Percentiles rank a stretch among this genome's conserved stretches.
phyloP scores from a whole-genome alignment of 164 flowering plant genomes.

The Annona squamosa region DNA sequence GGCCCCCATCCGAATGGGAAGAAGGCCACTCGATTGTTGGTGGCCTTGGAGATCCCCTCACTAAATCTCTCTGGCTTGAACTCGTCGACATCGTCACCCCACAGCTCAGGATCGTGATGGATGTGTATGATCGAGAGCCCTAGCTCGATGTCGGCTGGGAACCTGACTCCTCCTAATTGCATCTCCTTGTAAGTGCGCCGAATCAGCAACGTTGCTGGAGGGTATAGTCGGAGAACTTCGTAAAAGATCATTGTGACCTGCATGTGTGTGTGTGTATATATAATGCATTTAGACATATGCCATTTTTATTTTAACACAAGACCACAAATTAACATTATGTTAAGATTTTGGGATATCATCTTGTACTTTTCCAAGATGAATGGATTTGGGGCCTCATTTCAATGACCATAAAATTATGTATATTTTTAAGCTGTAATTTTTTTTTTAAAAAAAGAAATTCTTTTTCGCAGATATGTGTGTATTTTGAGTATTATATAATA shows the following conservation, averaged over 20 bases:
- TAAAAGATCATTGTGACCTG: slow-evolving; percentile 9
- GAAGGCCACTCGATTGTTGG: slow-evolving; percentile 4
- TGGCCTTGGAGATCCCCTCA: not conserved
- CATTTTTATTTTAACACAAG: not conserved
- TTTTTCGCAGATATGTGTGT: not conserved
- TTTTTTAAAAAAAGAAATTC: not conserved
- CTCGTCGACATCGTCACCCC: slow-evolving; percentile 7
- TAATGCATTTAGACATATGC: not conserved
- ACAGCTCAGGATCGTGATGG: slow-evolving; percentile 7
- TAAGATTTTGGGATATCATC: not conserved
- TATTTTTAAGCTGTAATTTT: not conserved
- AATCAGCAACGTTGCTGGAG: not conserved
- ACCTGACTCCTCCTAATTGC: not conserved
- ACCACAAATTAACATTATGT: not conserved
- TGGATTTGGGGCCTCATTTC: not conserved
- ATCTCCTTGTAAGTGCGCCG: not conserved
- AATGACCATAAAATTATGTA: too few species aligned
- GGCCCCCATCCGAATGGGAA: slow-evolving; percentile 10
- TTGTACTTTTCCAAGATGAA: not conserved
- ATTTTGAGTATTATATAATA: too few species aligned
- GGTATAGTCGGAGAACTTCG: slow-evolving; percentile 8
- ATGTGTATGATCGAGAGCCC: not conserved
- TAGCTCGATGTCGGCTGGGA: slow-evolving; percentile 1
- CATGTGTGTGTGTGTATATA: not conserved
- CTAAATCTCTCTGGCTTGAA: slow-evolving; percentile 10